These are phyloP conservation scores for Vigna reflexopilosa DNA, from an alignment of 306 rosid genomes.

Conservation along the genomic window DNA sequence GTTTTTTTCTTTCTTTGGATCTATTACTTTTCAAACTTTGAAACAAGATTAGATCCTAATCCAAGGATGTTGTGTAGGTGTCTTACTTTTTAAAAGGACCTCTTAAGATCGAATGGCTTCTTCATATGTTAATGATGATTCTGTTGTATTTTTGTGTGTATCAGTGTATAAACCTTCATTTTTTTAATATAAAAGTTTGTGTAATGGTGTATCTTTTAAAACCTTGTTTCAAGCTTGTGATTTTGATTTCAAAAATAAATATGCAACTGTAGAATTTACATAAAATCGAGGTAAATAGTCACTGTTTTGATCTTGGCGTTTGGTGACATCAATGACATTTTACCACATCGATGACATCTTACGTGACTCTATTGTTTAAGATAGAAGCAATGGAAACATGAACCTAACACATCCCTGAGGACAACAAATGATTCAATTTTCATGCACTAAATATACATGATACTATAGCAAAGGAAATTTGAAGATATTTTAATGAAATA, in stretches of 20 bases:
- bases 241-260: neutral
- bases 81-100: too few species aligned
- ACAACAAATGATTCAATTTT: neutral
- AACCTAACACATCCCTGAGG: neutral
- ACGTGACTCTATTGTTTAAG: neutral
- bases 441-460: neutral
- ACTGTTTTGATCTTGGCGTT: neutral
- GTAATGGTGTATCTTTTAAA: neutral
- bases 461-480: neutral
- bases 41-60: neutral
- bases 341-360: neutral
- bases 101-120: too few species aligned
- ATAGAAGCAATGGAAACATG: neutral
- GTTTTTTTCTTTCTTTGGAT: neutral
- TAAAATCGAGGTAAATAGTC: neutral
- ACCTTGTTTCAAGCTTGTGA: neutral
- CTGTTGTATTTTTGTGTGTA: neutral
- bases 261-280: neutral
- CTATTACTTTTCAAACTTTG: neutral
- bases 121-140: too few species aligned
- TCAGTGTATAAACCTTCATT: neutral
- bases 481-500: neutral
- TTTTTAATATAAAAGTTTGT: neutral
- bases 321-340: neutral
- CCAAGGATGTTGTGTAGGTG: too few species aligned